These are phyloP conservation scores for Phytophthora pisi DNA, from an alignment of 352 stramenopile genomes.

Conservation along the genomic window DNA sequence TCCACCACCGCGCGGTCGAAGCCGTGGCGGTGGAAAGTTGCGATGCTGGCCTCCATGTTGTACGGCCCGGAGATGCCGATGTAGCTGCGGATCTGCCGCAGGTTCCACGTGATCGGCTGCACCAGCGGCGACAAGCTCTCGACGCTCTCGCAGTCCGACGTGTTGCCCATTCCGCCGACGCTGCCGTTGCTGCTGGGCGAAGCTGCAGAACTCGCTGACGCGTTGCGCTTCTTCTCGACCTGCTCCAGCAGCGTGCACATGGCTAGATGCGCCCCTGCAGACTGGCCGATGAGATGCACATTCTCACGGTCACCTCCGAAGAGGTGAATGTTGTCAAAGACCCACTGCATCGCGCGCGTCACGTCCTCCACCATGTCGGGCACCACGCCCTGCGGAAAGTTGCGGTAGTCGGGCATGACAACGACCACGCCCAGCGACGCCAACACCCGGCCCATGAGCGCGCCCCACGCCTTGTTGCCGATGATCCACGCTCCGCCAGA, in stretches of 20 bases:
- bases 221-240: slow-evolving; percentile 55
- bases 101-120: slow-evolving; percentile 59
- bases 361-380: slow-evolving; percentile 92
- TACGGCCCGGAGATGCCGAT: slow-evolving; percentile 90
- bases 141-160: slow-evolving; percentile 41
- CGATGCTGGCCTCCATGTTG: slow-evolving; percentile 80
- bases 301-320: slow-evolving; percentile 89
- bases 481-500: slow-evolving; percentile 93
- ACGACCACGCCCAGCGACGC: slow-evolving; percentile 81
- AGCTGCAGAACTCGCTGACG: slow-evolving; percentile 4
- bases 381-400: slow-evolving; percentile 90
- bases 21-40: slow-evolving; percentile 84
- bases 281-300: slow-evolving; percentile 90
- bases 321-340: slow-evolving; percentile 80
- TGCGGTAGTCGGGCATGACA: slow-evolving; percentile 92
- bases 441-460: slow-evolving; percentile 82
- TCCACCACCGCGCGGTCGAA: slow-evolving; percentile 79
- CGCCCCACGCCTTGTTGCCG: slow-evolving; percentile 92
- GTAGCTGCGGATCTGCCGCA: slow-evolving; percentile 75
- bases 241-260: slow-evolving; percentile 78
- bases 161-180: slow-evolving; percentile 33
- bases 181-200: slow-evolving; percentile 23
- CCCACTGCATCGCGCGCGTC: slow-evolving; percentile 86
- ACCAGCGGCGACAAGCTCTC: slow-evolving; percentile 38
- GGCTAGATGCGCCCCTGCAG: slow-evolving; percentile 88